A percentile compares a stretch with the other conserved stretches of the same genome.
These are phyloP conservation scores for Parmales sp. DNA, from an alignment of 108 stramenopile species.

Conservation along the genomic window DNA sequence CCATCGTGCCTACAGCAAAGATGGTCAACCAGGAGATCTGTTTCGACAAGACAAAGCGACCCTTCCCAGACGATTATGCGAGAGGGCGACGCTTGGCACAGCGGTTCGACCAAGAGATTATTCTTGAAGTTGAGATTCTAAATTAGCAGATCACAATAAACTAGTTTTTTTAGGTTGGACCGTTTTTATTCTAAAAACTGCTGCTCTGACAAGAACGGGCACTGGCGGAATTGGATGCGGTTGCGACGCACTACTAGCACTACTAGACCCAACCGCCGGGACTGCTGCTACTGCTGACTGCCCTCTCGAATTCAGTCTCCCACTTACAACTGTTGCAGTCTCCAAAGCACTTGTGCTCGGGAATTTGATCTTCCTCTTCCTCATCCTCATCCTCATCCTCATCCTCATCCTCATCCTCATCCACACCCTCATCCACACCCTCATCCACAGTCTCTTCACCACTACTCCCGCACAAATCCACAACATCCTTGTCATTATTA, in stretches of 20 bases:
- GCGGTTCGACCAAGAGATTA: slow-evolving; percentile 73
- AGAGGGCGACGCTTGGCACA: slow-evolving; percentile 76
- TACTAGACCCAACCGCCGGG: no score
- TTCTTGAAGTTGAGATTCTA: slow-evolving; percentile 68
- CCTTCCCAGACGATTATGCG: slow-evolving; percentile 65
- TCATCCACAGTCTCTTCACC: neutral
- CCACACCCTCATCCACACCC: no score
- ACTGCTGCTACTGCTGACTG: neutral
- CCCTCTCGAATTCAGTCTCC: neutral
- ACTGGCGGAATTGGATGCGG: no score
- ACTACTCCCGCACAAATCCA: neutral
- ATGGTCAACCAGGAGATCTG: slow-evolving; percentile 74
- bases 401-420: neutral
- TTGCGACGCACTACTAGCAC: no score
- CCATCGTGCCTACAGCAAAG: slow-evolving; percentile 71
- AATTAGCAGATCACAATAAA: neutral
- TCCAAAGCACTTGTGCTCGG: neutral
- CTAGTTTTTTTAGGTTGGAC: no score
- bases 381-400: slow-evolving; percentile 9
- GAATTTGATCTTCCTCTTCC: neutral
- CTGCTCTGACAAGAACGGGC: no score
- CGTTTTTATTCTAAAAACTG: no score
- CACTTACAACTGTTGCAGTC: neutral
- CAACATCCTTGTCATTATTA: neutral
- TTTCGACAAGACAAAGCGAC: slow-evolving; percentile 61